phyloP scores from a whole-genome alignment of 2,329 filamentous ascomycete genomes.

The Ophiocordyceps unilateralis region DNA sequence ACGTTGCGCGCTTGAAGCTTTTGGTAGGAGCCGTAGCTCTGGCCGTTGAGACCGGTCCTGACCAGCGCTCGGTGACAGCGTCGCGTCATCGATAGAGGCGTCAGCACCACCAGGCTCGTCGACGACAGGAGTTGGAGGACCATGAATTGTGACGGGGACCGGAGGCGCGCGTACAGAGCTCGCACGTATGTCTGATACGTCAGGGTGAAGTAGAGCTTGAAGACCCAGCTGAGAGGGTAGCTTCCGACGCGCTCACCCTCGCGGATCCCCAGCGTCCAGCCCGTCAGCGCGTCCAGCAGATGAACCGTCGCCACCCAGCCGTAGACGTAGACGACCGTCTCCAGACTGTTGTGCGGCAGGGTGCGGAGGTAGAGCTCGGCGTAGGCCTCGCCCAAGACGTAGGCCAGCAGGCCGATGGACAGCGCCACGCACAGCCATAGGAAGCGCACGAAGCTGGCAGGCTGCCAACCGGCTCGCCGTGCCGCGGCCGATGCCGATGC shows the following conservation, averaged over 20 bases:
- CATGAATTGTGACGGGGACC: slow-evolving; percentile 47
- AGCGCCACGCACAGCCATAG: slow-evolving; percentile 52
- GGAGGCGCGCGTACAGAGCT: slow-evolving; percentile 49
- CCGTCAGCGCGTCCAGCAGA: slow-evolving; percentile 44
- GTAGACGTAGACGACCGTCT: slow-evolving; percentile 54
- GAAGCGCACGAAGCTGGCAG: slow-evolving; percentile 50
- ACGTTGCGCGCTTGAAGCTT: slow-evolving; percentile 50
- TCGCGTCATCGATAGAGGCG: slow-evolving; percentile 45
- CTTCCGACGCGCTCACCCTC: slow-evolving; percentile 51
- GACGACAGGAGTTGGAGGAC: slow-evolving; percentile 48
- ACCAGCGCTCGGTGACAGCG: slow-evolving; percentile 37
- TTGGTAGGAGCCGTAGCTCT: slow-evolving; percentile 45
- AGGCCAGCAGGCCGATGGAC: slow-evolving; percentile 44
- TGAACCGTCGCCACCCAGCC: slow-evolving; percentile 53
- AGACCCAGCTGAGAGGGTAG: slow-evolving; percentile 54
- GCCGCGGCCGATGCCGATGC: slow-evolving; percentile 1
- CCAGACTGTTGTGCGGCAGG: slow-evolving; percentile 46
- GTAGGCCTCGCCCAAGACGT: slow-evolving; percentile 51
- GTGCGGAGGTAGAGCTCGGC: slow-evolving; percentile 52
- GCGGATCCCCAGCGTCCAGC: slow-evolving; percentile 48
- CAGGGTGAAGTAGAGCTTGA: slow-evolving; percentile 54
- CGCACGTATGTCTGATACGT: slow-evolving; percentile 58
- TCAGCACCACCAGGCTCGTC: slow-evolving; percentile 43
- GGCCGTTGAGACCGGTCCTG: slow-evolving; percentile 35
- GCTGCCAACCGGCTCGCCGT: slow-evolving; percentile 28